Evolutionary conservation across 2,329 filamentous ascomycete species (phyloP).

Genomic region (Thelonectria blattea): DNA sequence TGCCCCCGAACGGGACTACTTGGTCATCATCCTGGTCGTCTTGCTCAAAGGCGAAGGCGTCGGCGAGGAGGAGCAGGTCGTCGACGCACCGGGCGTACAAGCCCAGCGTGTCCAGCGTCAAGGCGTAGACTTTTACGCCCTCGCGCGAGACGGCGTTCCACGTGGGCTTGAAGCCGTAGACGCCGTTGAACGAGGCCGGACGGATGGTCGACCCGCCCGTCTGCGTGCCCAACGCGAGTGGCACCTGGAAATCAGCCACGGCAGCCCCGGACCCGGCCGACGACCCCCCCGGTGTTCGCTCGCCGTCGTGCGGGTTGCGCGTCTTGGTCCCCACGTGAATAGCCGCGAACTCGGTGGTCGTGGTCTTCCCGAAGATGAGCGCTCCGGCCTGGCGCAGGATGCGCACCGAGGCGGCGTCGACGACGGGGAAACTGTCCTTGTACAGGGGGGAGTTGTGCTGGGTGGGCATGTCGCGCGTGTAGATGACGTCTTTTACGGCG

Average conservation of each 20-base stretch:
- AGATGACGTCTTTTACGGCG: slow-evolving; percentile 66
- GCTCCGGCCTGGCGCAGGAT: slow-evolving; percentile 62
- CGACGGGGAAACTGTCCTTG: slow-evolving; percentile 46
- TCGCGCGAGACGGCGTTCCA: slow-evolving; percentile 69
- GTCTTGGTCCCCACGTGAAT: slow-evolving; percentile 60
- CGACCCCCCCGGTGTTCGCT: slow-evolving; percentile 71
- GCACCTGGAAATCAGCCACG: slow-evolving; percentile 68
- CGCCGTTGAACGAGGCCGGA: slow-evolving; percentile 69
- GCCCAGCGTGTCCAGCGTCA: slow-evolving; percentile 68
- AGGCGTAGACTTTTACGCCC: slow-evolving; percentile 64
- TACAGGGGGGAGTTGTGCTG: slow-evolving; percentile 63
- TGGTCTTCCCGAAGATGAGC: slow-evolving; percentile 56
- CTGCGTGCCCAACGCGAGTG: slow-evolving; percentile 68
- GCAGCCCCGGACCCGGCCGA: slow-evolving; percentile 72
- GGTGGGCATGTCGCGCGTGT: slow-evolving; percentile 65
- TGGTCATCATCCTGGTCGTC: slow-evolving; percentile 43
- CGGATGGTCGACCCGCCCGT: slow-evolving; percentile 70
- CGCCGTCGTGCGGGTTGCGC: slow-evolving; percentile 68
- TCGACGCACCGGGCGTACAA: slow-evolving; percentile 63
- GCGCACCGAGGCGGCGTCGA: slow-evolving; percentile 60
- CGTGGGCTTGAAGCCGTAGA: slow-evolving; percentile 72
- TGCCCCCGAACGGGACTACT: slow-evolving; percentile 34
- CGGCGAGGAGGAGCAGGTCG: slow-evolving; percentile 64
- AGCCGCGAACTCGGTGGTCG: slow-evolving; percentile 69
- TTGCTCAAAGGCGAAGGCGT: slow-evolving; percentile 61